Evolutionary conservation across 106 monocot genomes (phyloP), one percentile per base, ranked within the genome.

Genomic region (Triglochin maritima): DNA sequence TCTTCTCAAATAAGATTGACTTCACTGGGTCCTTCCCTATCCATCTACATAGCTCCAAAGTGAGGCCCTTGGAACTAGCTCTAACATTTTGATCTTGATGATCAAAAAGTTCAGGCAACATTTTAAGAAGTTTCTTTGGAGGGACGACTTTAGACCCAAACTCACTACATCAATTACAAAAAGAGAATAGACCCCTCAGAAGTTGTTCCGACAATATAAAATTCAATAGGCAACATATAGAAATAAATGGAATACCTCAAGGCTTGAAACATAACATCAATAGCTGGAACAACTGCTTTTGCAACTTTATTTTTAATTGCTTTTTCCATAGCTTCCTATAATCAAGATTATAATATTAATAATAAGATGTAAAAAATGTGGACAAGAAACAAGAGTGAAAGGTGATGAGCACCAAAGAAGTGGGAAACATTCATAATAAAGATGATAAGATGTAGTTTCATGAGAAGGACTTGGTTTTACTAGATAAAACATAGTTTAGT

Each of bases 261-360:
- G 62, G 98, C 98, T 77, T 98, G 98, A 81, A 98, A 98, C 98
- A 98, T 98, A 68, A 98, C 92, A 84, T 98, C 98, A 77, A 98
- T 92, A 62, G 98, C 98, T 49, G 91, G 98, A 44, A 98, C 98
- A 70, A 98, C 98, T 65, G 98, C 98, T 79, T 98, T 98, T 73
- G 92, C 88, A 49, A 98, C 98, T 88, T 98, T 98, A 67, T 88
- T 82, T 83, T 98, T 98, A 43, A 92, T 86, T 66, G 92, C 98
- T 73, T 98, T 98, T 68, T 98, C 98, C 98, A 98, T 98, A 4
- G 88, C 69, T 77, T 98, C 98, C 98, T 98, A 74, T 16, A 59
- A 58, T 47, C 4, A 54, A 54, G 11, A 62, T 62, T 9, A 62
- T 17, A 62, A 62, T 44, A 9, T 45, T 11, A 44, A 62, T 62